phyloP scores from a whole-genome alignment of 1,139 yeast species.

The Citeromyces hawaiiensis region DNA sequence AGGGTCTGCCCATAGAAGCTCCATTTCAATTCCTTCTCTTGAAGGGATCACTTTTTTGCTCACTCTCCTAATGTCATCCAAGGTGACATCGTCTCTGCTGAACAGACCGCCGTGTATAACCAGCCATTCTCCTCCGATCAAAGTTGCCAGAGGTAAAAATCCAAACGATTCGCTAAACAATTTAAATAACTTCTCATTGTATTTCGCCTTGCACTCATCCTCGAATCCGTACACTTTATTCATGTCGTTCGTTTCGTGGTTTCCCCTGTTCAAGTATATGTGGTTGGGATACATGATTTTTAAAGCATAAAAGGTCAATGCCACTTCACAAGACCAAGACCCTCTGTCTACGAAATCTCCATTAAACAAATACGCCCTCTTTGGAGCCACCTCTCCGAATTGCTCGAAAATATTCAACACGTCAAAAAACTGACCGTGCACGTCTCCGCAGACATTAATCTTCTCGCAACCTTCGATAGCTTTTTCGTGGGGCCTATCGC shows the following conservation, averaged over 20 bases:
- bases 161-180: constrained; percentile 83
- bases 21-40: constrained; percentile 87
- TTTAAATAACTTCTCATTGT: constrained; percentile 69
- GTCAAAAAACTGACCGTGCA: constrained; percentile 95
- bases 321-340: constrained; percentile 96
- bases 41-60: constrained; percentile 40
- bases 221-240: constrained; percentile 93
- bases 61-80: constrained; percentile 61
- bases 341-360: constrained; percentile 99
- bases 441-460: constrained; percentile 90
- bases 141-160: constrained; percentile 74
- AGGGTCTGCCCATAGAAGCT: constrained; percentile 95
- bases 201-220: constrained; percentile 89
- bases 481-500: constrained; percentile 12
- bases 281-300: constrained; percentile 68
- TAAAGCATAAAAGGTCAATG: constrained; percentile 64
- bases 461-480: constrained; percentile 15
- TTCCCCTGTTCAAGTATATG: constrained; percentile 79
- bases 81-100: constrained; percentile 57
- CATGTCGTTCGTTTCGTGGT: constrained; percentile 96
- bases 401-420: constrained; percentile 62
- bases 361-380: constrained; percentile 74
- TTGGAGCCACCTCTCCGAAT: constrained; percentile 52
- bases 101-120: constrained; percentile 96
- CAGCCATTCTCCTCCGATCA: constrained; percentile 63